Conservation (phyloP, 2,329 filamentous ascomycete species). For the Colletotrichum chlorophyti region DNA sequence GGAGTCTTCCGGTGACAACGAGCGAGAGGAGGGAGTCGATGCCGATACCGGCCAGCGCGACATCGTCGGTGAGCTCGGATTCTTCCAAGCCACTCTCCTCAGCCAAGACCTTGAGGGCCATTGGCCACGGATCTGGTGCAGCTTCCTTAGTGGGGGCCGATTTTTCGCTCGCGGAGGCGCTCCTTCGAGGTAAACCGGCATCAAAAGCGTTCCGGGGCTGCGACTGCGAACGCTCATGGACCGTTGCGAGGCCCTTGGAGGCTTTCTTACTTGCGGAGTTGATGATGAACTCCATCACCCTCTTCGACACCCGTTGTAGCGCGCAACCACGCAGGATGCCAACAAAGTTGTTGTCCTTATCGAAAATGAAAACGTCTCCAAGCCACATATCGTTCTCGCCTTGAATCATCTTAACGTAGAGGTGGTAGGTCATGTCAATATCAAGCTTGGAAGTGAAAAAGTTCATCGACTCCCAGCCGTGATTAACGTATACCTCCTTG, state of each 20-base stretch:
- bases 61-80: slow-evolving; percentile 61
- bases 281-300: slow-evolving; percentile 69
- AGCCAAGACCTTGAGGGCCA: slow-evolving; percentile 60
- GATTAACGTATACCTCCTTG: slow-evolving; percentile 63
- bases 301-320: slow-evolving; percentile 72
- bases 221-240: slow-evolving; percentile 43
- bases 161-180: too few species aligned
- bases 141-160: slow-evolving; percentile 41
- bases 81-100: slow-evolving; percentile 60
- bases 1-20: slow-evolving; percentile 61
- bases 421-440: slow-evolving; percentile 55
- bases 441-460: slow-evolving; percentile 51
- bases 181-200: too few species aligned
- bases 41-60: slow-evolving; percentile 62
- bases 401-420: slow-evolving; percentile 64
- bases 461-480: slow-evolving; percentile 62
- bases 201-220: background rate
- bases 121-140: slow-evolving; percentile 48
- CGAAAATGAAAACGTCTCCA: slow-evolving; percentile 61
- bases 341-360: slow-evolving; percentile 56
- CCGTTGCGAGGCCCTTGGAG: slow-evolving; percentile 46
- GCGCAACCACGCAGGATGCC: slow-evolving; percentile 62
- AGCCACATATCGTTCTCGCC: slow-evolving; percentile 56
- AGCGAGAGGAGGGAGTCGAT: slow-evolving; percentile 68
- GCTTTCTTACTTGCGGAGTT: slow-evolving; percentile 47